Percentiles rank a stretch among this genome's conserved stretches.
Conservation (phyloP, 371 early-diverging fungal species). For the Cokeromyces recurvatus region DNA sequence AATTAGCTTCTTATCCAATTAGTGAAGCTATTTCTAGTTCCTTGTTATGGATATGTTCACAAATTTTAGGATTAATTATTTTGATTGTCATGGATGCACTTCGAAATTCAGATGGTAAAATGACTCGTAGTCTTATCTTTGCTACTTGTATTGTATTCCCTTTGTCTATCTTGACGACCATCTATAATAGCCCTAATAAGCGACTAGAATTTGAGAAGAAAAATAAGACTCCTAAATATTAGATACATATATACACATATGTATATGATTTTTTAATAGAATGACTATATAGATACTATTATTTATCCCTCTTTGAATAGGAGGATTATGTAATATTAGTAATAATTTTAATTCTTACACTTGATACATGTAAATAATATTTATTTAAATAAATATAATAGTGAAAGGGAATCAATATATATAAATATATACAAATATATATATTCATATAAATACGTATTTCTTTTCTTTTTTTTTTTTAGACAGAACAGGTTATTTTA, state of each 20-base stretch:
- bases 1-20: constrained; percentile 35
- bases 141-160: constrained; percentile 28
- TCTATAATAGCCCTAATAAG: constrained; percentile 37
- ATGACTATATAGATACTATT: not conserved
- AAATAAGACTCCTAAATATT: constrained; percentile 1
- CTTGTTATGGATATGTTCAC: constrained; percentile 36
- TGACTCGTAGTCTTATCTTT: constrained; percentile 31
- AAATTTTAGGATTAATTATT: constrained; percentile 32
- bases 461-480: not conserved
- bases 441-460: too few species aligned
- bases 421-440: too few species aligned
- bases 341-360: too few species aligned
- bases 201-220: constrained; percentile 31
- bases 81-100: constrained; percentile 33
- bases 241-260: too few species aligned
- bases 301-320: not conserved
- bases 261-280: too few species aligned
- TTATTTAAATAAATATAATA: too few species aligned
- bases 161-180: constrained; percentile 15
- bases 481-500: too few species aligned
- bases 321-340: too few species aligned
- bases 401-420: too few species aligned
- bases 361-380: too few species aligned
- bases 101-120: constrained; percentile 26
- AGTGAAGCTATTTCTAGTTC: constrained; percentile 42